Evolutionary conservation across 2,329 filamentous ascomycete species (phyloP), one percentile per base, ranked within the genome.

Genomic region (Lomentospora prolificans): DNA sequence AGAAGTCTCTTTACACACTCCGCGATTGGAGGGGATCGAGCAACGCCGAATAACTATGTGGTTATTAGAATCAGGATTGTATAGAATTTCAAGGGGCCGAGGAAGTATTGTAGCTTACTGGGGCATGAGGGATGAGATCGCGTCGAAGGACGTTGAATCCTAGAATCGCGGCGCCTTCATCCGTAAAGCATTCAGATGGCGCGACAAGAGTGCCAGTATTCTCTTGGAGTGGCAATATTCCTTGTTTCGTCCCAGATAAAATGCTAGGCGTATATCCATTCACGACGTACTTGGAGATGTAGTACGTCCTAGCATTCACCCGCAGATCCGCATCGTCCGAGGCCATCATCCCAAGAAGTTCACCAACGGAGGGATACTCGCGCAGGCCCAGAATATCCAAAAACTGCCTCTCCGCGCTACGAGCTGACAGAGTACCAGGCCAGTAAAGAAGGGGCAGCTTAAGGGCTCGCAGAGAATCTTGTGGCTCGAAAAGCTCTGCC

Each of bases 401-500:
- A 60, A 99, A 94, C 41, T 77, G 80, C 1, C 82, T 90, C 69
- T 99, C 94, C 0, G 75, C 70, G 60, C 83, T 88, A 54, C 69
- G 73, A n/a, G 78, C 69, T 51, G 81, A 77, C 66, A 85, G 89
- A 58, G 78, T 81, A 3, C 84, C 79, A 3, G 88, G 87, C 90
- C 90, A 97, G 65, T 90, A 88, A 44, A 95, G 69, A 3, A 96
- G 77, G 0, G 88, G 88, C 7, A 97, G 69, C 3, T 81, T 78
- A 9, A 97, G 76, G 19, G 81, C 75, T 33, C 88, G 79, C 6
- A 95, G 74, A 1, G 79, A 71, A 39, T 85, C 82, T 55, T 85
- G 85, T 3, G 91, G 91, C 66, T 92, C 88, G 64, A 87, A 95
- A 0, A 96, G 76, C 57, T 95, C 87, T 1, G 82, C 86, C 0